Evolutionary conservation across 73 alveolate genomes (phyloP), one percentile per base, ranked within the genome.

Genomic region (Breviolum minutum): DNA sequence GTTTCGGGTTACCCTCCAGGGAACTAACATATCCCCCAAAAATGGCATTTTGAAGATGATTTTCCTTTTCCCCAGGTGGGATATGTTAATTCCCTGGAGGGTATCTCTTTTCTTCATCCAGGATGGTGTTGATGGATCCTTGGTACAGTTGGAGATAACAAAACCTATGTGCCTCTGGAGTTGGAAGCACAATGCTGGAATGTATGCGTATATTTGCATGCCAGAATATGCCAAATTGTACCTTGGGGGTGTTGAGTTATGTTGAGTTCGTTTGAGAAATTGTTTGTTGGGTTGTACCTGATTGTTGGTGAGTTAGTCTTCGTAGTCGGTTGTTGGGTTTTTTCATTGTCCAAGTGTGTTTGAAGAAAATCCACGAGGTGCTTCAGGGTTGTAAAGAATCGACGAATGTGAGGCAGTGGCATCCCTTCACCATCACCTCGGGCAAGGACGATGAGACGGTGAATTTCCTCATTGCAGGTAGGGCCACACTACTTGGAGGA

Each of bases 381-480:
- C 8, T 71, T 71, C 81, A 6, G 9, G 80, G 2, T 71, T n/a
- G 81, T 71, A 20, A 20, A 20, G 40, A 71, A 8, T 30, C 81
- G 26, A 20, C 32, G 4, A 2, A 9, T 7, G 63, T 20, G 9
- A 77, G 86, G 86, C 96, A 89, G 73, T 89, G 96, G 96, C 96
- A 89, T 32, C 96, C 96, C 86, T 69, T 89, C 87, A 89, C 96
- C 27, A 89, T 89, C 70, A 89, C 96, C 24, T 89, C 93, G 26
- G 62, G 93, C 93, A 32, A 89, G n/a, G 96, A 89, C 17, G 96
- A 89, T 24, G 96, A 73, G 24, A 89, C 96, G 54, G 96, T 89
- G 96, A 89, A 89, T 62, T 89, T 89, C 68, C 85, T 89, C 26
- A 73, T 89, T 8, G 96, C 96, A 48, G 95, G 94, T 20, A 60